phyloP scores from a whole-genome alignment of 2,329 filamentous ascomycete genomes.

The Zymoseptoria ardabiliae region DNA sequence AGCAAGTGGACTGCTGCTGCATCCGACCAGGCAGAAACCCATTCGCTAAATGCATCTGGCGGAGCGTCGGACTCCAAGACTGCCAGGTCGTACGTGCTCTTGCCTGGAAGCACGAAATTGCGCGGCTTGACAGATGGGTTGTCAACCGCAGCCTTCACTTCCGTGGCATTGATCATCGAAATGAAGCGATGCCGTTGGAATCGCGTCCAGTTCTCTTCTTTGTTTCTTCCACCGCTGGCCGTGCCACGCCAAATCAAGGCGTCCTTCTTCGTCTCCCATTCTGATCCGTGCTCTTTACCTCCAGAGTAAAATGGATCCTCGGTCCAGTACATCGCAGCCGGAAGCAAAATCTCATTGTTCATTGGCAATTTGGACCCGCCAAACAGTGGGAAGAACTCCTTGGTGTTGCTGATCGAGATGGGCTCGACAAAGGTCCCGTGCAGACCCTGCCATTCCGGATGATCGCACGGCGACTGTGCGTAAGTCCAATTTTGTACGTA shows the following conservation, averaged over 20 bases:
- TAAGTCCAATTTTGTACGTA: conserved; percentile 43
- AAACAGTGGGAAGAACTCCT: conserved; percentile 43
- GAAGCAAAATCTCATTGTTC: conserved; percentile 48
- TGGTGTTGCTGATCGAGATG: conserved; percentile 38
- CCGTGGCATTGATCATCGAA: conserved; percentile 62
- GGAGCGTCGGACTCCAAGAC: conserved; percentile 15
- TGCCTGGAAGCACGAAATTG: conserved; percentile 34
- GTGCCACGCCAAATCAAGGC: conserved; percentile 42
- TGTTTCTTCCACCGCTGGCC: conserved; percentile 42
- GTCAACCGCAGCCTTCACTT: conserved; percentile 45
- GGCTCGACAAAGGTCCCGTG: conserved; percentile 46
- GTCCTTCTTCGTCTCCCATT: conserved; percentile 38
- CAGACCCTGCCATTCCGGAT: conserved; percentile 38
- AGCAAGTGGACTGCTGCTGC: conserved; percentile 38
- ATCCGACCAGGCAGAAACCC: conserved; percentile 35
- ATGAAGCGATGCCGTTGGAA: conserved; percentile 73
- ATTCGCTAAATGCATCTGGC: conserved; percentile 29
- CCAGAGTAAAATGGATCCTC: conserved; percentile 38
- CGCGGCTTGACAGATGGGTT: conserved; percentile 27
- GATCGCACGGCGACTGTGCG: conserved; percentile 39
- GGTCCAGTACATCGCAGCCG: conserved; percentile 45
- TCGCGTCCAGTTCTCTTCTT: conserved; percentile 55
- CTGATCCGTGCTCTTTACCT: conserved; percentile 32
- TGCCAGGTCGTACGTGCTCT: conserved; percentile 34
- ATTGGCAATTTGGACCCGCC: conserved; percentile 44